These are phyloP conservation scores for Liriodendron chinense DNA, from an alignment of 164 flowering plant species.

Conservation along the genomic window DNA sequence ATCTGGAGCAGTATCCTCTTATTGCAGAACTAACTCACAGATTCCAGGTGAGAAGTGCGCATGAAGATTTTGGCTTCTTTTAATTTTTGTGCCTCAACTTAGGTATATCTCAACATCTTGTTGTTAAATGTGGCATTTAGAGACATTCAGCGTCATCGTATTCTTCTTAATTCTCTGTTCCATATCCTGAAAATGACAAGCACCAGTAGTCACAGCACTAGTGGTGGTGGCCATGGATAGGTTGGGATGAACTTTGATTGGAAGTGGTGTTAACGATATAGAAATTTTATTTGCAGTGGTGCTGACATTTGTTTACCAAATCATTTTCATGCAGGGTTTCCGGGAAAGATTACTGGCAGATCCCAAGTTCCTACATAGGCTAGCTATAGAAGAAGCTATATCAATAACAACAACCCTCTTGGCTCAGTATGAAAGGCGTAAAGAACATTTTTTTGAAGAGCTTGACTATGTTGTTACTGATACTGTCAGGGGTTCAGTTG, in stretches of 20 bases:
- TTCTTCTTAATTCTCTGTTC: not conserved
- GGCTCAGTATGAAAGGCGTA: conserved; percentile 90
- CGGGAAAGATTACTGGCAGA: conserved; percentile 95
- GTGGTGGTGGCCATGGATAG: not conserved
- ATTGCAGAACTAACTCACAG: conserved; percentile 75
- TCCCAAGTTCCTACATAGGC: conserved; percentile 84
- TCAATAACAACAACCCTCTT: conserved; percentile 85
- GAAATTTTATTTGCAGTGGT: not conserved
- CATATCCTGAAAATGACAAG: not conserved
- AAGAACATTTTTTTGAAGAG: conserved; percentile 86
- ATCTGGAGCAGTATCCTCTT: conserved; percentile 88
- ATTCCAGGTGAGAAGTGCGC: conserved; percentile 59
- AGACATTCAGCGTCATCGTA: not conserved
- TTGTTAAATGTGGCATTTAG: not conserved
- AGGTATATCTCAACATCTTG: not conserved
- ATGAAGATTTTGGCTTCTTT: not conserved
- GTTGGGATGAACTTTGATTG: not conserved
- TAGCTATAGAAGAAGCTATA: conserved; percentile 94
- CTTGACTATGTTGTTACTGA: conserved; percentile 94
- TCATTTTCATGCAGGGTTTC: conserved; percentile 69
- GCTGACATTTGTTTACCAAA: conserved; percentile 14
- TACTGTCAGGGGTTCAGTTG: conserved; percentile 72
- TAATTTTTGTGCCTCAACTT: not conserved
- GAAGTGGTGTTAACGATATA: not conserved
- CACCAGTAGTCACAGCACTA: not conserved